Conservation (phyloP, 2,329 filamentous ascomycete genomes). For the Pyricularia sp. region DNA sequence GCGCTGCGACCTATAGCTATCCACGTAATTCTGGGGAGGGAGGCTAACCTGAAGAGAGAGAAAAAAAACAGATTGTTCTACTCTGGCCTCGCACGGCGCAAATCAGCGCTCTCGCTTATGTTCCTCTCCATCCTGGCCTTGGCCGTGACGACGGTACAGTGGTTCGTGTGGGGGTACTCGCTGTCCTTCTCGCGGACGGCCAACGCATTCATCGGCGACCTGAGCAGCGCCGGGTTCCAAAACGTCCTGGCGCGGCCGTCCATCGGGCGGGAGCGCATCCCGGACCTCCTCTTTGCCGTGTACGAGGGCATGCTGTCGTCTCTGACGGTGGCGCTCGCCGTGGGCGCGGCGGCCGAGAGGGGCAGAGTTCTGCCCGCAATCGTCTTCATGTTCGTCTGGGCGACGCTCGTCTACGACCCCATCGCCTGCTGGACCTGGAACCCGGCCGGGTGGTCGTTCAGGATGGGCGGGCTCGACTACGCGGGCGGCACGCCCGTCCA, state of each 20-base stretch:
- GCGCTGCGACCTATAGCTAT: too few species aligned
- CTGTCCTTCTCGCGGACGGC: slow-evolving; percentile 69
- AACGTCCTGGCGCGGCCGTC: slow-evolving; percentile 64
- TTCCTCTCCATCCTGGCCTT: slow-evolving; percentile 83
- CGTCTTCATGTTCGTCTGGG: slow-evolving; percentile 89
- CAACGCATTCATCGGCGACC: slow-evolving; percentile 62
- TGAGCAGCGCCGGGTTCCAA: slow-evolving; percentile 67
- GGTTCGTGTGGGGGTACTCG: slow-evolving; percentile 90
- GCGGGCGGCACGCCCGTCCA: slow-evolving; percentile 86
- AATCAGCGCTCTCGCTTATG: slow-evolving; percentile 79
- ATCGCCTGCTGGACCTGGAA: slow-evolving; percentile 97
- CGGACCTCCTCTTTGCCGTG: slow-evolving; percentile 72
- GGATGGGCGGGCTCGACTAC: slow-evolving; percentile 74
- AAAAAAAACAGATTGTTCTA: slow-evolving; percentile 69
- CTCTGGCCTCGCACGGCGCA: slow-evolving; percentile 75
- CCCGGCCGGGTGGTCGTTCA: slow-evolving; percentile 62
- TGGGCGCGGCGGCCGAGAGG: slow-evolving; percentile 70
- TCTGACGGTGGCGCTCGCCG: slow-evolving; percentile 48
- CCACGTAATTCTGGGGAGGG: background rate
- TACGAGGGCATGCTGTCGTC: slow-evolving; percentile 84
- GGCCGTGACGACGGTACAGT: slow-evolving; percentile 76
- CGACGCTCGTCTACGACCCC: slow-evolving; percentile 79
- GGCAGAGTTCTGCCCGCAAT: slow-evolving; percentile 80
- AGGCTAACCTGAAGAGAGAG: background rate
- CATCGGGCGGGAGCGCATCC: slow-evolving; percentile 58